Conservation (phyloP, 2,329 filamentous ascomycete species). For the Blastomyces emzantsi region DNA sequence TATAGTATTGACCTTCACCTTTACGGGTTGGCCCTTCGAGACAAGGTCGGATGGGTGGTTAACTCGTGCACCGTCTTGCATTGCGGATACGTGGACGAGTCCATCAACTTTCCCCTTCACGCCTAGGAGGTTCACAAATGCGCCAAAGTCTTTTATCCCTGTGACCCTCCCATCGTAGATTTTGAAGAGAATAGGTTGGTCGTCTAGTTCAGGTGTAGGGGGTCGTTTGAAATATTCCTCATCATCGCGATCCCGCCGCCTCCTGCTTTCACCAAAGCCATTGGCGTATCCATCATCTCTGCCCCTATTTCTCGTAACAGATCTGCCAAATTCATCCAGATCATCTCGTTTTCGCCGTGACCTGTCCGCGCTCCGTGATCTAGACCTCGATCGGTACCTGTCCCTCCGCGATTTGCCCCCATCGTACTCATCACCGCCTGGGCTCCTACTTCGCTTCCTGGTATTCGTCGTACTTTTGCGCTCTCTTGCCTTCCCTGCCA, state of each 20-base stretch:
- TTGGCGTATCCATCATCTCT: conserved; percentile 34
- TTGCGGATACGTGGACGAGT: conserved; percentile 84
- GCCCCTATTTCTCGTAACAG: conserved; percentile 30
- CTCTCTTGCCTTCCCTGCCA: conserved; percentile 57
- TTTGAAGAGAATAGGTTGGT: conserved; percentile 71
- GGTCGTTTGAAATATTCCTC: conserved; percentile 57
- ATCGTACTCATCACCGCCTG: conserved; percentile 42
- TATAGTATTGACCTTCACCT: conserved; percentile 85
- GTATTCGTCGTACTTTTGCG: conserved; percentile 30
- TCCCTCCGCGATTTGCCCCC: conserved; percentile 22
- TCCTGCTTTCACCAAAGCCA: conserved; percentile 35
- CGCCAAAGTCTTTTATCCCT: conserved; percentile 90
- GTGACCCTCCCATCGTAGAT: conserved; percentile 85
- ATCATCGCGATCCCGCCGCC: conserved; percentile 31
- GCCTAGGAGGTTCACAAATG: conserved; percentile 84
- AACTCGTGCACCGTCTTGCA: conserved; percentile 74
- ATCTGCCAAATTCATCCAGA: conserved; percentile 52
- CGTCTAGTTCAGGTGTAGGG: conserved; percentile 67
- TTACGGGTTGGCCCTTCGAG: conserved; percentile 69
- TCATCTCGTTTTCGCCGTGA: conserved; percentile 40
- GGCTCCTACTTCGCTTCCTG: conserved; percentile 49
- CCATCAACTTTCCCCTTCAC: conserved; percentile 86
- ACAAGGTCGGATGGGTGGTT: conserved; percentile 88
- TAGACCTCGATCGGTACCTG: conserved; percentile 45
- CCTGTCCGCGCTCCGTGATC: conserved; percentile 38